A percentile compares a stretch with the other conserved stretches of the same genome.
These are phyloP conservation scores for Trichosporon sp. DNA, from an alignment of 1,284 basidiomycete genomes.

Conservation along the genomic window DNA sequence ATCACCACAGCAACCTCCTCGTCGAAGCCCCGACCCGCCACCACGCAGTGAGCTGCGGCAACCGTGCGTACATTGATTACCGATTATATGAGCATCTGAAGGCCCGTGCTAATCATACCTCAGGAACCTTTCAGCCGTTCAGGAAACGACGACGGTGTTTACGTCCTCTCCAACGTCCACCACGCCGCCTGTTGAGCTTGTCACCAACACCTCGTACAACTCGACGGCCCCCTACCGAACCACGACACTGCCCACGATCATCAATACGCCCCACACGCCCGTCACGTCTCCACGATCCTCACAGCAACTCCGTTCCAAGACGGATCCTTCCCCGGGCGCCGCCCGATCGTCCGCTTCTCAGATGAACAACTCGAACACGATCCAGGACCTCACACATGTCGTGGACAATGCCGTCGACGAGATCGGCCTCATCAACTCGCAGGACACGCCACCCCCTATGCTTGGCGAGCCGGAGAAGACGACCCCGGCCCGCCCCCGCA, in stretches of 20 bases:
- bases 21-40: constrained; percentile 41
- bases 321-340: background rate
- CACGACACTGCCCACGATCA: constrained; percentile 32
- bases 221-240: constrained; percentile 16
- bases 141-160: background rate
- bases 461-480: constrained; percentile 26
- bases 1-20: background rate
- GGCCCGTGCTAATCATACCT: background rate
- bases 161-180: background rate
- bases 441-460: constrained; percentile 37
- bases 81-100: background rate
- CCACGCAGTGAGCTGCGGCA: constrained; percentile 37
- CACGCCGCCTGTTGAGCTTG: background rate
- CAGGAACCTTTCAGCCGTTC: background rate
- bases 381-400: constrained; percentile 46
- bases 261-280: constrained; percentile 29
- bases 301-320: background rate
- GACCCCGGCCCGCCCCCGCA: background rate
- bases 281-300: constrained; percentile 10
- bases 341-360: background rate
- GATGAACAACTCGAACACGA: constrained; percentile 19
- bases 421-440: constrained; percentile 40
- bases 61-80: constrained; percentile 28
- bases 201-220: background rate
- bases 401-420: constrained; percentile 48